Conservation (phyloP, 2,329 filamentous ascomycete species). For the Xylariaceae sp. region DNA sequence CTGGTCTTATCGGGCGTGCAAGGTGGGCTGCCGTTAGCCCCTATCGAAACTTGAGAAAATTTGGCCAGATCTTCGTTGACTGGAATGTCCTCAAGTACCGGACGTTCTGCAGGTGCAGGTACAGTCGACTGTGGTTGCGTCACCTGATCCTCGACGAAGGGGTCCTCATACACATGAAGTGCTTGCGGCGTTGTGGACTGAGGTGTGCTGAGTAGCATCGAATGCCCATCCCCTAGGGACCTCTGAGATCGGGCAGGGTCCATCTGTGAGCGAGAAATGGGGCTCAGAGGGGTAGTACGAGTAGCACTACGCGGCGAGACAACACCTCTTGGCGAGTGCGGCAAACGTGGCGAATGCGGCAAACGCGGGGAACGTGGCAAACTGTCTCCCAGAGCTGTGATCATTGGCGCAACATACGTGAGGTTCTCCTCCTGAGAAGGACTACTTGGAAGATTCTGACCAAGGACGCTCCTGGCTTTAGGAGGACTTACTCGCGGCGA, state of each 20-base stretch:
- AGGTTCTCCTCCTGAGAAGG: conserved; percentile 50
- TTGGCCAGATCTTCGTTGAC: conserved; percentile 51
- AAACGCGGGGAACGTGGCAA: conserved; percentile 25
- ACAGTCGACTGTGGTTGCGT: conserved; percentile 42
- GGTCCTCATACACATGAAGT: conserved; percentile 59
- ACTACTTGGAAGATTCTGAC: conserved; percentile 33
- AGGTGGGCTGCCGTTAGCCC: conserved; percentile 23
- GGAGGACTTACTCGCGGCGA: conserved; percentile 42
- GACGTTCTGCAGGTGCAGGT: conserved; percentile 24
- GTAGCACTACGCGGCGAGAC: conserved; percentile 37
- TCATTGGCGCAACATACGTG: conserved; percentile 46
- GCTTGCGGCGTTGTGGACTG: conserved; percentile 33
- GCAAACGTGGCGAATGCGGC: conserved; percentile 17
- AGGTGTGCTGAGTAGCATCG: conserved; percentile 16
- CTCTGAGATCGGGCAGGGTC: conserved; percentile 31
- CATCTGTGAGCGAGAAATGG: conserved; percentile 1
- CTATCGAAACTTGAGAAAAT: conserved; percentile 24
- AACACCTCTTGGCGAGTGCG: conserved; percentile 24
- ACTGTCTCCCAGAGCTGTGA: conserved; percentile 36
- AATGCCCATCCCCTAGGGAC: conserved; percentile 14
- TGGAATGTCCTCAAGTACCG: conserved; percentile 55
- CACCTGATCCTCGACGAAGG: conserved; percentile 46
- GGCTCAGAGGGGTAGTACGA: conserved; percentile 12
- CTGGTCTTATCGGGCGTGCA: conserved; percentile 47
- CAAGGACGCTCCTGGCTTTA: conserved; percentile 33